These are phyloP conservation scores for Aspergillus ustus DNA, from an alignment of 2,329 filamentous ascomycete species.

Conservation along the genomic window DNA sequence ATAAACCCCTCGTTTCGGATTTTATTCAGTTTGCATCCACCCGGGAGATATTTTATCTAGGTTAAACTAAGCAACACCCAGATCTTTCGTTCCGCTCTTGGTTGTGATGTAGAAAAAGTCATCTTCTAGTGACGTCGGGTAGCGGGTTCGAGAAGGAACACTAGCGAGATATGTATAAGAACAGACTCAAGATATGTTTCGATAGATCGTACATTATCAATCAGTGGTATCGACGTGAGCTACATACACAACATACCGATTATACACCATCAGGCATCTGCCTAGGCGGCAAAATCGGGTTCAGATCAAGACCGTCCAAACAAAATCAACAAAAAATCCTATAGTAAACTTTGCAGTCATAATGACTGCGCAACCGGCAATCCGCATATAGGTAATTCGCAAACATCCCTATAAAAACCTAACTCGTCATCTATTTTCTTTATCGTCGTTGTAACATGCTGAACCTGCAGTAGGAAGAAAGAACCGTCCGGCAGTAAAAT, in stretches of 20 bases:
- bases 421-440: conserved; percentile 15
- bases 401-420: background rate
- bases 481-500: conserved; percentile 7
- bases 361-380: background rate
- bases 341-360: background rate
- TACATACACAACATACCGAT: conserved; percentile 10
- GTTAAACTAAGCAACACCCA: too few relatives aligned
- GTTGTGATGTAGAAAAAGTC: too few relatives aligned
- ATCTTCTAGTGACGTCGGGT: background rate
- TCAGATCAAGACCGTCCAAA: background rate
- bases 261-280: background rate
- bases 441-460: conserved; percentile 32
- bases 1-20: background rate
- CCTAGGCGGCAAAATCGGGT: background rate
- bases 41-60: background rate
- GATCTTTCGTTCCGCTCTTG: too few relatives aligned
- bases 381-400: background rate
- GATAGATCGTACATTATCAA: conserved; percentile 5
- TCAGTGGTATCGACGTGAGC: conserved; percentile 9
- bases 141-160: background rate
- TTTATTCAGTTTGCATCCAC: background rate
- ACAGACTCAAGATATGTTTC: background rate
- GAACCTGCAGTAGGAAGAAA: conserved; percentile 35
- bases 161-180: background rate
- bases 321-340: background rate